Evolutionary conservation across 805 yeast genomes (phyloP).

Genomic region (Sporopachydermia quercuum): DNA sequence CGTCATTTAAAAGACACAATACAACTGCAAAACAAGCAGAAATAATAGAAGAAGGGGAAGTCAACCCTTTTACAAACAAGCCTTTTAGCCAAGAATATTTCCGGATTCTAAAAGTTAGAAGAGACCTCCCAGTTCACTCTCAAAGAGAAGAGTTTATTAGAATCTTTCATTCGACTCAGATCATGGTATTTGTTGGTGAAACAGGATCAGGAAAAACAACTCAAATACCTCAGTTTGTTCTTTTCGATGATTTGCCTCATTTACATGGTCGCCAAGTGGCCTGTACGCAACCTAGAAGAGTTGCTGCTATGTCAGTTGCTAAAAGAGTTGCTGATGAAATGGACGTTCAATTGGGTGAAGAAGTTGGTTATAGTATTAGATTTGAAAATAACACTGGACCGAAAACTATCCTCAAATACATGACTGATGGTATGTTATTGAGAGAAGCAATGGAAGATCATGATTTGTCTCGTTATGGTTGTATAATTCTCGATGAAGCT

Average conservation of each 20-base stretch:
- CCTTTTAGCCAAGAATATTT: conserved; percentile 50
- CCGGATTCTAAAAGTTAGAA: conserved; percentile 62
- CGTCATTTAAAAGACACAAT: conserved; percentile 45
- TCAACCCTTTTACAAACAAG: conserved; percentile 71
- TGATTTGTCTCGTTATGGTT: conserved; percentile 61
- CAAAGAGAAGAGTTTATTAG: conserved; percentile 81
- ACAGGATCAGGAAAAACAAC: conserved; percentile 99
- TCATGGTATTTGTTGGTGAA: conserved; percentile 97
- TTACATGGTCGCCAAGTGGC: conserved; percentile 74
- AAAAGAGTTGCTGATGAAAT: conserved; percentile 94
- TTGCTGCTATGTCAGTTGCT: conserved; percentile 98
- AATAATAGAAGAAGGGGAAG: conserved; percentile 37
- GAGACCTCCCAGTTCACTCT: conserved; percentile 86
- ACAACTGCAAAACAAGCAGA: conserved; percentile 56
- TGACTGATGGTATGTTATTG: conserved; percentile 98
- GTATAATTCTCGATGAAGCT: conserved; percentile 92
- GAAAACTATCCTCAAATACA: conserved; percentile 77
- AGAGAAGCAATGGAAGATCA: conserved; percentile 98
- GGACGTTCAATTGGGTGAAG: conserved; percentile 86
- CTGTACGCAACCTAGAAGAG: conserved; percentile 93
- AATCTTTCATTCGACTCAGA: conserved; percentile 75
- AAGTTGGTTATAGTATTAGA: conserved; percentile 91
- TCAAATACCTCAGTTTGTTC: conserved; percentile 92
- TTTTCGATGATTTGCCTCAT: conserved; percentile 87
- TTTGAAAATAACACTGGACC: conserved; percentile 78